Evolutionary conservation across 139 green algal genomes (phyloP), one percentile per base, ranked within the genome.

Genomic region (Nannochloris sp.): DNA sequence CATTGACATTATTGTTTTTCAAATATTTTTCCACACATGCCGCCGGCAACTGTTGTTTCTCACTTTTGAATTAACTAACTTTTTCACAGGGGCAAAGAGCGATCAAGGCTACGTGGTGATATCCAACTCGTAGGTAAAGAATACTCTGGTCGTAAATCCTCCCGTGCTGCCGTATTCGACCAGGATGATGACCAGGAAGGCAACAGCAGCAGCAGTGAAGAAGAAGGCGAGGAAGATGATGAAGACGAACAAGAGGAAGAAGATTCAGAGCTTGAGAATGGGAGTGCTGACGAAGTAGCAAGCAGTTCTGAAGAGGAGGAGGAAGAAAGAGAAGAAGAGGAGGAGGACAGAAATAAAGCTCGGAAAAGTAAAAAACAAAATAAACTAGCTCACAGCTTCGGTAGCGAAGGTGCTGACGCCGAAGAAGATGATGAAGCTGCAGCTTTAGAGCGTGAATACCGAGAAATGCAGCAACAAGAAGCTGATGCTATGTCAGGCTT

Each of bases 371-470:
- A 68, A 6, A 38, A 45, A 3, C 24, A 44, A 5, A 24, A 48
- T 23, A 31, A 55, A 7, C 25, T 25, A 4, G 48, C 54, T 25
- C 46, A 44, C 58, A 56, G 30, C 33, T 35, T 19, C 8, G 48
- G 14, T 1, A 31, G 29, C 45, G 30, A 14, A 61, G 51, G 10
- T n/a, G 4, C 6, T 35, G 39, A 42, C 38, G 25, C 35, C 24
- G 29, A 15, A 38, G 66, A 23, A 13, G 48, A 62, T 29, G 60
- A 56, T 23, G 71, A 81, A 27, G 54, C 84, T 62, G 76, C 75
- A n/a, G 61, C 58, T 15, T 68, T 89, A 4, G 82, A 87, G 33
- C 29, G 56, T 13, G 71, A 83, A 73, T 76, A 73, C n/a, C 64
- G 67, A 39, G 64, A 32, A 31, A 45, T 80, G 33, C 53, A 77